Evolutionary conservation across 768 basidiomycete genomes (phyloP), one percentile per base, ranked within the genome.

Genomic region (Trametes maxima): DNA sequence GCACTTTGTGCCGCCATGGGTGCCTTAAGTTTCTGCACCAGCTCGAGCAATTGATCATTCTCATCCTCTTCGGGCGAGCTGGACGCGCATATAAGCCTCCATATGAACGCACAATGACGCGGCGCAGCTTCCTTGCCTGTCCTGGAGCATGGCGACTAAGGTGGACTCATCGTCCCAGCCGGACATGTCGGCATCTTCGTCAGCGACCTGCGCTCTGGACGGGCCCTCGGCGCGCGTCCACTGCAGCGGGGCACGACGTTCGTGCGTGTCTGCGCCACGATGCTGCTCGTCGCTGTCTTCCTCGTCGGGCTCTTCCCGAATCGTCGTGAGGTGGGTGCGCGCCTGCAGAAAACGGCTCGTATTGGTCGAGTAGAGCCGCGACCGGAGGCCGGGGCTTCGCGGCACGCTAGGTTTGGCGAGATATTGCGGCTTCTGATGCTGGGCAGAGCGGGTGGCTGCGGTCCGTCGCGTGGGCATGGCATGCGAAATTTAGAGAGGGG

Each of bases 141-240:
- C 72, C 49, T 72, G 66, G 33, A 74, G 57, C 59, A 73, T 65
- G 5, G 72, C 71, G 28, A 71, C 70, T 12, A 74, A 63, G 1
- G 73, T 73, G 46, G 65, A 61, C 57, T 74, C 73, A 12, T 74
- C 73, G 60, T 73, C 73, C 72, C 72, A 73, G 42, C 63, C 69
- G 49, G 65, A 62, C 53, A 60, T 46, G 33, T 69, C 68, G 19
- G 68, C 64, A 21, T 69, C 69, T 8, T 39, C 55, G 5, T 68
- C 60, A 16, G 25, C 48, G 22, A 19, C 50, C 22, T 39, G 59
- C 19, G 24, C 10, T 17, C 39, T 54, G 12, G 55, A 56, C 12
- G 50, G 33, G 5, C 55, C 61, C 43, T 50, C 33, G 28, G 13
- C 44, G 24, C 5, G 61, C 36, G 35, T 62, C 24, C 13, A 25